Evolutionary conservation across 371 early-diverging fungal genomes (phyloP).

Genomic region (Cokeromyces recurvatus): DNA sequence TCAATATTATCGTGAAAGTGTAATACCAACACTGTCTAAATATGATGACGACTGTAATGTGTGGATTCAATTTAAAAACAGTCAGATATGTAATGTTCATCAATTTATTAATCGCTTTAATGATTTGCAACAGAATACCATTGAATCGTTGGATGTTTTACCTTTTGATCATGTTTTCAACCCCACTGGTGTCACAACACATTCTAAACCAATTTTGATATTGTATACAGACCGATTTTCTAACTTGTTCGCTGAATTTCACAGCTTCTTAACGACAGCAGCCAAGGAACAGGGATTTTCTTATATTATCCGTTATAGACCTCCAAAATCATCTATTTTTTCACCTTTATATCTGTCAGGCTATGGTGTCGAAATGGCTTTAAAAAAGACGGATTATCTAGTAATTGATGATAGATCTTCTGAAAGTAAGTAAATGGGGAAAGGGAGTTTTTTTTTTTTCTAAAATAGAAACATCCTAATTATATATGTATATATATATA

Average conservation of each 20-base stretch:
- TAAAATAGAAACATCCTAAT: too few relatives aligned
- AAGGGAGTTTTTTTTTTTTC: not conserved
- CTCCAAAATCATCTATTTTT: constrained; percentile 14
- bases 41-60: constrained; percentile 55
- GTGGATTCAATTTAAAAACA: constrained; percentile 66
- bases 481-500: too few relatives aligned
- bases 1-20: constrained; percentile 66
- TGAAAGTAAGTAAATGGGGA: constrained; percentile 25
- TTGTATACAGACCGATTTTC: constrained; percentile 53
- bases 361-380: constrained; percentile 87
- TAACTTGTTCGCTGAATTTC: constrained; percentile 37
- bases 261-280: constrained; percentile 27
- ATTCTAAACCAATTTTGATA: not conserved
- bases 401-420: constrained; percentile 86
- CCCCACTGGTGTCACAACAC: not conserved
- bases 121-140: constrained; percentile 17
- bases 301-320: constrained; percentile 53
- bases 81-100: constrained; percentile 59
- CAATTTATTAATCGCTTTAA: constrained; percentile 8
- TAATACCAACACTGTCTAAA: constrained; percentile 35
- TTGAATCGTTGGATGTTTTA: constrained; percentile 26
- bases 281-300: constrained; percentile 23
- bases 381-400: constrained; percentile 94
- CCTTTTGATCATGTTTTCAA: constrained; percentile 33
- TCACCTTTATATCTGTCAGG: constrained; percentile 64